Evolutionary conservation across 1,284 basidiomycete genomes (phyloP).

Genomic region (Fomitiporia mediterranea): DNA sequence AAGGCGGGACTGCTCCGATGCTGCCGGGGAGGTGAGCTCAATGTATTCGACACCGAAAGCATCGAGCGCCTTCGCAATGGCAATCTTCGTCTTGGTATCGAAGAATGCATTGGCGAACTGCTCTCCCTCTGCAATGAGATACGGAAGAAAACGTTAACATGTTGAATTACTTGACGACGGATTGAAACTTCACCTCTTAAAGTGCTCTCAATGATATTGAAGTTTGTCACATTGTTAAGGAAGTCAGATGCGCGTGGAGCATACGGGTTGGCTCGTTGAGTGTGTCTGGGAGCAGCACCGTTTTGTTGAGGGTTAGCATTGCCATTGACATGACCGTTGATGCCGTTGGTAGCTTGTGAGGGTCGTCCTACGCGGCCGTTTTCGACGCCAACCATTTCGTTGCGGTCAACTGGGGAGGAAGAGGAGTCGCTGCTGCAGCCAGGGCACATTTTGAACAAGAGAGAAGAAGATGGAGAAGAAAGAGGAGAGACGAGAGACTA

Average conservation of each 20-base stretch:
- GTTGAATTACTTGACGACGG: not conserved
- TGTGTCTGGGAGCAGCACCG: slow-evolving; percentile 27
- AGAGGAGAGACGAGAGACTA: slow-evolving; percentile 9
- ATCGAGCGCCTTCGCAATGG: slow-evolving; percentile 96
- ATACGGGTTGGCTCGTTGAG: slow-evolving; percentile 69
- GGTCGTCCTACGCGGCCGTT: slow-evolving; percentile 32
- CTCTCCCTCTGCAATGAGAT: slow-evolving; percentile 76
- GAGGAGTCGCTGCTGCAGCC: slow-evolving; percentile 47
- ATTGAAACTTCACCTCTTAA: slow-evolving; percentile 65
- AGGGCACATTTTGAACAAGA: slow-evolving; percentile 53
- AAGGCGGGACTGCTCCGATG: slow-evolving; percentile 90
- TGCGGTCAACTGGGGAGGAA: slow-evolving; percentile 37
- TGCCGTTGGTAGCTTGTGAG: slow-evolving; percentile 26
- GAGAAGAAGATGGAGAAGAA: slow-evolving; percentile 13
- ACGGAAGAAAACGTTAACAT: slow-evolving; percentile 14
- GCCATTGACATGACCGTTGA: slow-evolving; percentile 40
- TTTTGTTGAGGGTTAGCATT: slow-evolving; percentile 29
- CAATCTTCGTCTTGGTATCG: slow-evolving; percentile 99
- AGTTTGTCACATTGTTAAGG: slow-evolving; percentile 87
- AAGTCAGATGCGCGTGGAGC: slow-evolving; percentile 88
- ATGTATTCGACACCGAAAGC: slow-evolving; percentile 99
- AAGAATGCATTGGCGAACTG: slow-evolving; percentile 99
- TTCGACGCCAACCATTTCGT: slow-evolving; percentile 67
- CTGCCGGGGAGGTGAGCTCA: slow-evolving; percentile 97
- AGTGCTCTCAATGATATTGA: slow-evolving; percentile 97